Evolutionary conservation across 805 yeast species (phyloP).

Genomic region (Yarrowia deformans): DNA sequence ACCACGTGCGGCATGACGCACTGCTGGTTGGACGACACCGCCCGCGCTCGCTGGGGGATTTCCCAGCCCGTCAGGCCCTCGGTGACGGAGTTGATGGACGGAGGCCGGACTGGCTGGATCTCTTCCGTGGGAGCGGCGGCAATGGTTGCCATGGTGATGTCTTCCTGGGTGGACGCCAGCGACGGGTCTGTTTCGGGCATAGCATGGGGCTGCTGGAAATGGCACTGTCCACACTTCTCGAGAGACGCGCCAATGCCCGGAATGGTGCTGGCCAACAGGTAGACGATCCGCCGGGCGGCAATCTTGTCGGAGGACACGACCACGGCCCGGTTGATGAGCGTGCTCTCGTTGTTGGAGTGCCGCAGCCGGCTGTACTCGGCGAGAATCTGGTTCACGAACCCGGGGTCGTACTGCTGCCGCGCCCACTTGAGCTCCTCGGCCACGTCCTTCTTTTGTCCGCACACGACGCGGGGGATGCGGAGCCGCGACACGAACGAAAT

Average conservation of each 20-base stretch:
- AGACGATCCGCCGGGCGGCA: constrained; percentile 43
- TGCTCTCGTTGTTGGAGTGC: background rate
- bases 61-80: constrained; percentile 43
- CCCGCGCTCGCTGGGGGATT: constrained; percentile 41
- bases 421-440: constrained; percentile 39
- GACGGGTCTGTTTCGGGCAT: constrained; percentile 7
- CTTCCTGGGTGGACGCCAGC: constrained; percentile 18
- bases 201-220: background rate
- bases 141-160: background rate
- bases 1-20: constrained; percentile 45
- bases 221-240: constrained; percentile 27
- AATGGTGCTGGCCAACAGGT: constrained; percentile 43
- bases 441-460: constrained; percentile 43
- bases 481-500: constrained; percentile 42
- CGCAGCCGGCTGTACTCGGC: constrained; percentile 15
- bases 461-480: constrained; percentile 45
- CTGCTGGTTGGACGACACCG: constrained; percentile 40
- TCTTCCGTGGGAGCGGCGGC: background rate
- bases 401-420: constrained; percentile 33
- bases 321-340: constrained; percentile 42
- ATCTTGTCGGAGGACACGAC: constrained; percentile 43
- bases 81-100: constrained; percentile 20
- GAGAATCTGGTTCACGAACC: constrained; percentile 33
- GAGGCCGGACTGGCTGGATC: constrained; percentile 35
- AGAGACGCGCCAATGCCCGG: constrained; percentile 33